Conservation (phyloP, 73 alveolate genomes). For the Effrenium voratum region DNA sequence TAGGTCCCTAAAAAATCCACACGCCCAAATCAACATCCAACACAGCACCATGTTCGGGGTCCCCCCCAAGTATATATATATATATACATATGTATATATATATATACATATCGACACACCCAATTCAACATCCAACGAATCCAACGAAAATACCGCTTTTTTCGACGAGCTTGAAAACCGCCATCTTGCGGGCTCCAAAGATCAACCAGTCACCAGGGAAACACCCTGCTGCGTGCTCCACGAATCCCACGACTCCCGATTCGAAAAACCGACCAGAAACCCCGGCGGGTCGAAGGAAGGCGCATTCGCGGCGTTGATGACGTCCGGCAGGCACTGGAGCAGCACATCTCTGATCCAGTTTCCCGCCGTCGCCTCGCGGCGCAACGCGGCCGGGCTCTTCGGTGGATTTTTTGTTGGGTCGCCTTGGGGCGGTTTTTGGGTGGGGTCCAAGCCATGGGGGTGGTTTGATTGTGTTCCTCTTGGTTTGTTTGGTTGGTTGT, state of each 20-base stretch:
- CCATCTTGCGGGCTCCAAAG: not conserved
- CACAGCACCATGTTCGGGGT: too few species aligned
- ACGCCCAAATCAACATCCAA: too few species aligned
- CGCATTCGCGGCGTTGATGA: not conserved
- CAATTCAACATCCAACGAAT: not conserved
- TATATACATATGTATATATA: too few species aligned
- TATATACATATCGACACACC: too few species aligned
- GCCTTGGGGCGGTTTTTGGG: too few species aligned
- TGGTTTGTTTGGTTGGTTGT: too few species aligned
- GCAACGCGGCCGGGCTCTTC: too few species aligned
- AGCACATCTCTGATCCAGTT: constrained; percentile 46
- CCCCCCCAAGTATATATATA: too few species aligned
- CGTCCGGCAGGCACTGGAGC: constrained; percentile 35
- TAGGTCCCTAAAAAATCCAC: too few species aligned
- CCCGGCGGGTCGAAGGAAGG: not conserved
- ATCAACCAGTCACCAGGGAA: not conserved
- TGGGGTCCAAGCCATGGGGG: too few species aligned
- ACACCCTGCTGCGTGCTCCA: not conserved
- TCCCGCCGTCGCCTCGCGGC: not conserved
- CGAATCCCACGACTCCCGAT: not conserved
- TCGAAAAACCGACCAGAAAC: not conserved
- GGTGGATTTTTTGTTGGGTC: too few species aligned
- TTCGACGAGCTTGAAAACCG: not conserved
- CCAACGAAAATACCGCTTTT: not conserved
- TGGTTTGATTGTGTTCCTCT: too few species aligned